Evolutionary conservation across 1,284 basidiomycete species (phyloP).

Genomic region (Veloboletus limbatus): DNA sequence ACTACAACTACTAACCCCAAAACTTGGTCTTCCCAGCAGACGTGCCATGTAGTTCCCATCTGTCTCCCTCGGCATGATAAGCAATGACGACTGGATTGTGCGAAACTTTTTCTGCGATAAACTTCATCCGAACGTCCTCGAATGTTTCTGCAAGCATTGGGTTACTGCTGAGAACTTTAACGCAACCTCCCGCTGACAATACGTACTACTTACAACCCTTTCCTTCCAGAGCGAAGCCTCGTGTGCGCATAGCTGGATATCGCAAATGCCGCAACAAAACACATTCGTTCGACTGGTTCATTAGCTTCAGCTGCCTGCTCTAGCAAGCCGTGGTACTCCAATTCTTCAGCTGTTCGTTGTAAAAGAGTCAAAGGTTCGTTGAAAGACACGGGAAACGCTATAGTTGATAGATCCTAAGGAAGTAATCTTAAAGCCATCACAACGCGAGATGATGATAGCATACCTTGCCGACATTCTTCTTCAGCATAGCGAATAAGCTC

Average conservation of each 20-base stretch:
- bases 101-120: conserved; percentile 85
- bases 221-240: conserved; percentile 73
- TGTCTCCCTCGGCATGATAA: conserved; percentile 76
- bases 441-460: conserved; percentile 8
- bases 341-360: conserved; percentile 78
- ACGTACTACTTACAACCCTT: conserved; percentile 71
- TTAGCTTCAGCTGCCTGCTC: conserved; percentile 59
- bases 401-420: conserved; percentile 76
- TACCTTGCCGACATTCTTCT: conserved; percentile 92
- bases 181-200: conserved; percentile 2
- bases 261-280: conserved; percentile 79
- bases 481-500: conserved; percentile 81
- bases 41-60: conserved; percentile 73
- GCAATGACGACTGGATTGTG: conserved; percentile 85
- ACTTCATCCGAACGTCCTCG: conserved; percentile 76
- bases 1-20: conserved; percentile 60
- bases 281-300: conserved; percentile 73
- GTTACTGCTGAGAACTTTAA: conserved; percentile 50
- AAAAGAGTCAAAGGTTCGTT: conserved; percentile 86
- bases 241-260: conserved; percentile 84
- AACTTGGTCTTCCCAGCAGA: conserved; percentile 83
- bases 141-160: conserved; percentile 89
- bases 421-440: not conserved
- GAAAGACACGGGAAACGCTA: conserved; percentile 83
- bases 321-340: conserved; percentile 77